phyloP scores from a whole-genome alignment of 169 alveolate species.

The Plasmodium vivax region DNA sequence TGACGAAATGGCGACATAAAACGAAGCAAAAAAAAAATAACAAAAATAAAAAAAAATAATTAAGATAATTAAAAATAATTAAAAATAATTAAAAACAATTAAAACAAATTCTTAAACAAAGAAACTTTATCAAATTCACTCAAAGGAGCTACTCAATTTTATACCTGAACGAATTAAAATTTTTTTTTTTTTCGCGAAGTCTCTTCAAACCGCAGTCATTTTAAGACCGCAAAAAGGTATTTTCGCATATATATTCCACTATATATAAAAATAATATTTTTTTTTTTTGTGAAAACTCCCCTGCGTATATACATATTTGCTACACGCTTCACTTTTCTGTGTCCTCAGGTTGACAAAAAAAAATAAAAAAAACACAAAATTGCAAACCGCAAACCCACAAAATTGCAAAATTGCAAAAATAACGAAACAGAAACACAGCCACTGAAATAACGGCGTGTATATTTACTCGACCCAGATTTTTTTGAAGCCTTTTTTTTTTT shows the following conservation, averaged over 20 bases:
- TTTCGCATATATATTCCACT: background rate
- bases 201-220: background rate
- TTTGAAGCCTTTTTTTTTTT: background rate
- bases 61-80: background rate
- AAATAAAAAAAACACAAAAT: background rate
- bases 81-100: too few relatives aligned
- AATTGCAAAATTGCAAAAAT: background rate
- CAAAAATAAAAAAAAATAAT: background rate
- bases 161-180: background rate
- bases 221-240: background rate
- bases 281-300: background rate
- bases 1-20: background rate
- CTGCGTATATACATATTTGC: background rate
- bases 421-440: background rate
- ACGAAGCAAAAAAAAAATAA: background rate
- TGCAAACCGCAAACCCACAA: background rate
- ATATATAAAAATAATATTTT: background rate
- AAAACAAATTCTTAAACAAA: background rate
- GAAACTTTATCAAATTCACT: background rate
- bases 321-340: background rate
- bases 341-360: background rate
- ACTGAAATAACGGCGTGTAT: background rate
- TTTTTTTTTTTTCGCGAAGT: background rate
- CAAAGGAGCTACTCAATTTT: background rate
- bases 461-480: background rate